Conservation (phyloP, 495 filamentous ascomycete genomes). For the Podospora anserina region DNA sequence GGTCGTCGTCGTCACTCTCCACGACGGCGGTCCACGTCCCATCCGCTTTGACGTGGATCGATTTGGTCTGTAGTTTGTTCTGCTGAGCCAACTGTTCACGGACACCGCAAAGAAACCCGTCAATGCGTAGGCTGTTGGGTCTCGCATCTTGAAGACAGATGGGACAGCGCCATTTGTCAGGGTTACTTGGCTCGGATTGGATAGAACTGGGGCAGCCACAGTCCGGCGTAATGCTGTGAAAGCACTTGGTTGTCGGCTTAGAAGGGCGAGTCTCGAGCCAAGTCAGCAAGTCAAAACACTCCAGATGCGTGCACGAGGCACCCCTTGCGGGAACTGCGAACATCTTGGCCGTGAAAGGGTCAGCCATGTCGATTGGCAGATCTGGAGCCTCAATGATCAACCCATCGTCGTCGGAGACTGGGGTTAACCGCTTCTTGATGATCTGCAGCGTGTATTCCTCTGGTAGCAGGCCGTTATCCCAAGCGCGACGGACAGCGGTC, state of each 20-base stretch:
- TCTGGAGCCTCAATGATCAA: constrained; percentile 59
- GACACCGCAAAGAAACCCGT: constrained; percentile 66
- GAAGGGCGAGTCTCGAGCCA: constrained; percentile 63
- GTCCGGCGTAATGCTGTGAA: constrained; percentile 7
- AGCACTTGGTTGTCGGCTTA: constrained; percentile 41
- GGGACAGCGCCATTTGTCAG: constrained; percentile 81
- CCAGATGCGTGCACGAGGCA: constrained; percentile 57
- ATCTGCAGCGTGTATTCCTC: constrained; percentile 39
- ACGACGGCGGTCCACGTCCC: constrained; percentile 55
- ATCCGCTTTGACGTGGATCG: constrained; percentile 55
- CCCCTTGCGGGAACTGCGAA: constrained; percentile 69
- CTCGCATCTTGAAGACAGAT: constrained; percentile 72
- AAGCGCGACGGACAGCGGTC: constrained; percentile 44
- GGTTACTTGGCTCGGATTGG: constrained; percentile 48
- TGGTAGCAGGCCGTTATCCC: constrained; percentile 33
- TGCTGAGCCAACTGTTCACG: constrained; percentile 45
- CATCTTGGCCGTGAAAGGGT: constrained; percentile 70
- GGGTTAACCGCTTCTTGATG: constrained; percentile 50
- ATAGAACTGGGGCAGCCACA: constrained; percentile 31
- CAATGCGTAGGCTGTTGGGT: constrained; percentile 63
- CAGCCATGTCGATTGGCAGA: constrained; percentile 68
- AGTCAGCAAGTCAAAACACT: constrained; percentile 85
- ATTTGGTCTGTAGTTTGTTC: constrained; percentile 48
- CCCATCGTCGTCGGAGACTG: constrained; percentile 58
- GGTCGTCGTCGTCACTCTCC: constrained; percentile 29